A percentile compares a stretch with the other conserved stretches of the same genome.
Conservation (phyloP, 306 rosid species). For the Mucuna pruriens region DNA sequence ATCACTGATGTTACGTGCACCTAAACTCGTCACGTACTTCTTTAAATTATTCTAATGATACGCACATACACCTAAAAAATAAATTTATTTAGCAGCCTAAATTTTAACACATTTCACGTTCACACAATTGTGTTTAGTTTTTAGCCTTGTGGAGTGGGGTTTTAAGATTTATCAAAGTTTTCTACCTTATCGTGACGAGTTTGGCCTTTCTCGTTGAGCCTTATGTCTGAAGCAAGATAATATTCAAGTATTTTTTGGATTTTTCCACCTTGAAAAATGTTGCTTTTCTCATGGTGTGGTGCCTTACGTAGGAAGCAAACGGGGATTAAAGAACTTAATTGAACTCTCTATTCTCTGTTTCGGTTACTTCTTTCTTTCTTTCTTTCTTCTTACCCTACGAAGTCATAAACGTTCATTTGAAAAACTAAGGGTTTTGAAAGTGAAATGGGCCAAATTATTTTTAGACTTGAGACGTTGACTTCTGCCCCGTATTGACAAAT, state of each 20-base stretch:
- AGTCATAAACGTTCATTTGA: constrained; percentile 31
- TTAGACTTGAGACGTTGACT: constrained; percentile 36
- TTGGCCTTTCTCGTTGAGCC: not conserved
- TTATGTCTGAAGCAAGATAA: not conserved
- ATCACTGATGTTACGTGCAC: constrained; percentile 1
- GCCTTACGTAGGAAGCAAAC: constrained; percentile 30
- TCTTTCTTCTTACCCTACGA: not conserved
- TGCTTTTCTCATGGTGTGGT: not conserved
- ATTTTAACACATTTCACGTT: constrained; percentile 20
- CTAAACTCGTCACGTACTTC: constrained; percentile 6
- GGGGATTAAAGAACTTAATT: constrained; percentile 3
- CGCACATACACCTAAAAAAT: not conserved
- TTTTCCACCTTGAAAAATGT: constrained; percentile 32
- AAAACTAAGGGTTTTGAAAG: constrained; percentile 35
- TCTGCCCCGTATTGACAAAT: constrained; percentile 32
- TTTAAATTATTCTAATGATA: not conserved
- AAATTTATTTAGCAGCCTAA: not conserved
- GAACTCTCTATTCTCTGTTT: constrained; percentile 9
- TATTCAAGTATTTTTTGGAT: not conserved
- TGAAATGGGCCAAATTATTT: constrained; percentile 38
- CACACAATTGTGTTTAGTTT: not conserved
- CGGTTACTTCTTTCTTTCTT: not conserved
- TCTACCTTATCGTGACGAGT: constrained; percentile 12
- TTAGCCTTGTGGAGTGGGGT: not conserved
- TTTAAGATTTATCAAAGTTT: not conserved